Percentiles rank a stretch among this genome's conserved stretches.
Evolutionary conservation across 306 rosid species (phyloP).

Genomic region (Senna siamea): DNA sequence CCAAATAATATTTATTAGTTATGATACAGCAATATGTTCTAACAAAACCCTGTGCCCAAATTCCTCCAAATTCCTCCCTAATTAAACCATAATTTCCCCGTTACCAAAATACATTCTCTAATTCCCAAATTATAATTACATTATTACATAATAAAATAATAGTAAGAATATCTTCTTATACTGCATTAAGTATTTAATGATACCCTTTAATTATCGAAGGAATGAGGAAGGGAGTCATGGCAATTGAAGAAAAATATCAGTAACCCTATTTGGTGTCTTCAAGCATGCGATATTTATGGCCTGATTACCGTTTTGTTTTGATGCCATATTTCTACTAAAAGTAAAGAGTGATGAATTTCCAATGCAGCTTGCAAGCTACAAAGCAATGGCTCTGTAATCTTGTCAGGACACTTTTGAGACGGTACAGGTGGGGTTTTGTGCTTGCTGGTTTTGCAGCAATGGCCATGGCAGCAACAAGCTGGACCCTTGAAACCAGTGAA

Average conservation of each 20-base stretch:
- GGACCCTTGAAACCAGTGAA: conserved; percentile 79
- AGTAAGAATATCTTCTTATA: no score
- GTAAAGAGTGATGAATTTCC: conserved; percentile 27
- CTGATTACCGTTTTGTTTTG: neutral
- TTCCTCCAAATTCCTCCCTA: no score
- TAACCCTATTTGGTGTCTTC: conserved; percentile 10
- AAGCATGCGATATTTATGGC: neutral
- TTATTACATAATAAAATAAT: no score
- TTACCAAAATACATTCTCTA: neutral
- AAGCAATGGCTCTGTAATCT: conserved; percentile 64
- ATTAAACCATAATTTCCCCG: no score
- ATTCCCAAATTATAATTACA: neutral
- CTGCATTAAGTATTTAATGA: neutral
- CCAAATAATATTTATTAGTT: neutral
- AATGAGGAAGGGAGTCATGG: neutral
- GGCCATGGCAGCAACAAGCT: conserved; percentile 80
- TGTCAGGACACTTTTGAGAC: conserved; percentile 57
- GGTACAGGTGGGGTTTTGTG: conserved; percentile 78
- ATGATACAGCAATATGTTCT: neutral
- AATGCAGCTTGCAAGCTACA: conserved; percentile 68
- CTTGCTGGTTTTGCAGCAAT: conserved; percentile 69
- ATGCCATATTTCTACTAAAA: conserved; percentile 19
- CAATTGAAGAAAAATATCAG: neutral
- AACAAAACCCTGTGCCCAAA: neutral
- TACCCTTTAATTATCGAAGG: neutral